phyloP scores from a whole-genome alignment of 495 filamentous ascomycete species.

The Penicillium waksmanii region DNA sequence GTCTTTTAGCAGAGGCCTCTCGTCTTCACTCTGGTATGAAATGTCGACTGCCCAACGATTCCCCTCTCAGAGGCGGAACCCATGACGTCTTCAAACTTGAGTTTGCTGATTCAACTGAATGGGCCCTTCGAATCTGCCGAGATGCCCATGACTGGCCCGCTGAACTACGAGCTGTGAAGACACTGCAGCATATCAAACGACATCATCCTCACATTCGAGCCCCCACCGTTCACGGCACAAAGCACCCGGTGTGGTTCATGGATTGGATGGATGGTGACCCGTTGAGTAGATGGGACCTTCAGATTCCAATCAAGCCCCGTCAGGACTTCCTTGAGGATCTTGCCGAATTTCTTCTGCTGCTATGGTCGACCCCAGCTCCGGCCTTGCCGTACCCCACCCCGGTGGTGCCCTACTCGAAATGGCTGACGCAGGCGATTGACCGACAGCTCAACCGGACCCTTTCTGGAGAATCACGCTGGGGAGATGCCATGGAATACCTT shows the following conservation, averaged over 20 bases:
- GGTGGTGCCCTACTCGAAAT: neutral
- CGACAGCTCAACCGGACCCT: neutral
- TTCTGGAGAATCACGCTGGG: neutral
- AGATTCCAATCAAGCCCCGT: neutral
- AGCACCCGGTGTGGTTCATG: constrained; percentile 1
- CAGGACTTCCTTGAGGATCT: neutral
- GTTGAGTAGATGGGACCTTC: neutral
- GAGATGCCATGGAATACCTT: constrained; percentile 1
- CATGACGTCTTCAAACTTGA: constrained; percentile 6
- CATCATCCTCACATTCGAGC: neutral
- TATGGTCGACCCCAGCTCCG: neutral
- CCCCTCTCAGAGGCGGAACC: neutral
- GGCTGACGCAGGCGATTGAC: neutral
- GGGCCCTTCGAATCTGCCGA: constrained; percentile 4
- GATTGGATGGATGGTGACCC: neutral
- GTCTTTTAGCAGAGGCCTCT: constrained; percentile 2
- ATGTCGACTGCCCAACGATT: neutral
- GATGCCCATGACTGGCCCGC: constrained; percentile 1
- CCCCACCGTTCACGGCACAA: neutral
- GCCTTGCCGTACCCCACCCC: neutral
- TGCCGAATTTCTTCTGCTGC: constrained; percentile 3
- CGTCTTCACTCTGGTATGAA: constrained; percentile 1
- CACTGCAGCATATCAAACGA: neutral
- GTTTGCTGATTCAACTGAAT: neutral
- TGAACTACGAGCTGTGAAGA: neutral